A percentile compares a stretch with the other conserved stretches of the same genome.
These are phyloP conservation scores for Erodium maritimum DNA, from an alignment of 345 rosid species.

Conservation along the genomic window DNA sequence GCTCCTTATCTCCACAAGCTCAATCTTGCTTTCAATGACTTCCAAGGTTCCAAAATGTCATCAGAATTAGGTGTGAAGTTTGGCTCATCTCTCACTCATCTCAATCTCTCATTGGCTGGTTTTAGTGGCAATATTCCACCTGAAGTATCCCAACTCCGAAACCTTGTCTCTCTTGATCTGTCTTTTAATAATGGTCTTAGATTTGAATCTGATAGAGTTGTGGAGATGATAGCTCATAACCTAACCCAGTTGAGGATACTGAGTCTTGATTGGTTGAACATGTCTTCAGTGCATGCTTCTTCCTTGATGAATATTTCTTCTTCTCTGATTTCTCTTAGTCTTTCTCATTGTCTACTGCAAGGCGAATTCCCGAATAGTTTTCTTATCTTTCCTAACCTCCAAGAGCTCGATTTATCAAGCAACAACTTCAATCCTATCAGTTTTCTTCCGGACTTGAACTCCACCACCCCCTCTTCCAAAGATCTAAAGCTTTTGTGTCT, in stretches of 20 bases:
- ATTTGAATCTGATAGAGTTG: too few species aligned
- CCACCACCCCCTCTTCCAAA: constrained; percentile 5
- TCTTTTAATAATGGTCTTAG: background rate
- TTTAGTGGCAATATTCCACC: too few species aligned
- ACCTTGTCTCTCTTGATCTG: background rate
- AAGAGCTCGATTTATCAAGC: background rate
- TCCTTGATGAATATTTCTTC: constrained; percentile 6
- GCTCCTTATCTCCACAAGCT: too few species aligned
- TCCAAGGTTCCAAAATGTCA: too few species aligned
- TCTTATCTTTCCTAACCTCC: constrained; percentile 2
- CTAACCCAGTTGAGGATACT: too few species aligned
- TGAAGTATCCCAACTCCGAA: too few species aligned
- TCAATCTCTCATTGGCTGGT: too few species aligned
- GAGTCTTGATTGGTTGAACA: too few species aligned
- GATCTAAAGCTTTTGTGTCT: background rate
- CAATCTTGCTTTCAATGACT: too few species aligned
- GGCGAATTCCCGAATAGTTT: constrained; percentile 10
- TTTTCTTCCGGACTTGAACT: background rate
- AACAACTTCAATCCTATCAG: background rate
- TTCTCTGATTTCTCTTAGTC: constrained; percentile 6
- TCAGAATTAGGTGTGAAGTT: too few species aligned
- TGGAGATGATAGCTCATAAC: background rate
- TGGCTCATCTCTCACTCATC: too few species aligned
- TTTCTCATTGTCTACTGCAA: background rate
- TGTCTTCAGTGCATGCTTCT: too few species aligned